Conservation (phyloP, 2,329 filamentous ascomycete genomes). For the Coniochaeta sp. region DNA sequence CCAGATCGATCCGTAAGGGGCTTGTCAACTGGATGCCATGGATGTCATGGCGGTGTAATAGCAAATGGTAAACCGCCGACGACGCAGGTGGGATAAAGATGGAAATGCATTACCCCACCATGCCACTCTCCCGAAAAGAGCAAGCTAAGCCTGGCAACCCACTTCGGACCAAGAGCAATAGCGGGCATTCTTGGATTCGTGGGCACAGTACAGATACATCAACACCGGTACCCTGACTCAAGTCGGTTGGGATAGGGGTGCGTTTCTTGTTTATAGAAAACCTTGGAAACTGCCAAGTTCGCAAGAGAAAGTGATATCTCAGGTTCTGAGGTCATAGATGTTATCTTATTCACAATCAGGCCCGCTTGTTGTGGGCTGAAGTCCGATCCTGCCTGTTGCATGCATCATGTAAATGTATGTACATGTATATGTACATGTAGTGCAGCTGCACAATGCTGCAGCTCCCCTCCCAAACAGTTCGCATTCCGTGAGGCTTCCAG, state of each 20-base stretch:
- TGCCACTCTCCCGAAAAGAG: neutral
- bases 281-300: neutral
- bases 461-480: neutral
- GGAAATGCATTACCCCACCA: neutral
- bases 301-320: neutral
- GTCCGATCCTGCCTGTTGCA: neutral
- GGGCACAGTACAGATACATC: neutral
- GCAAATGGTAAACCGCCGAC: slow-evolving; percentile 5
- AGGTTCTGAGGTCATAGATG: neutral
- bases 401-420: neutral
- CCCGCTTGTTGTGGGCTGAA: neutral
- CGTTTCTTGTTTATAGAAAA: too few species aligned
- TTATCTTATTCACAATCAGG: neutral
- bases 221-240: too few species aligned
- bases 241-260: too few species aligned
- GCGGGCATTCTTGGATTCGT: neutral
- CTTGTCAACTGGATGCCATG: neutral
- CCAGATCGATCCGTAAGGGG: neutral
- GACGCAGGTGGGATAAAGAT: slow-evolving; percentile 2
- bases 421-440: neutral
- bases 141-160: neutral
- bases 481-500: neutral
- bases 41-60: slow-evolving; percentile 3
- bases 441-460: neutral
- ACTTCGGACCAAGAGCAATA: neutral